Percentiles rank a stretch among this genome's conserved stretches.
These are phyloP conservation scores for Botryosphaeria dothidea DNA, from an alignment of 2,329 filamentous ascomycete species.

Conservation along the genomic window DNA sequence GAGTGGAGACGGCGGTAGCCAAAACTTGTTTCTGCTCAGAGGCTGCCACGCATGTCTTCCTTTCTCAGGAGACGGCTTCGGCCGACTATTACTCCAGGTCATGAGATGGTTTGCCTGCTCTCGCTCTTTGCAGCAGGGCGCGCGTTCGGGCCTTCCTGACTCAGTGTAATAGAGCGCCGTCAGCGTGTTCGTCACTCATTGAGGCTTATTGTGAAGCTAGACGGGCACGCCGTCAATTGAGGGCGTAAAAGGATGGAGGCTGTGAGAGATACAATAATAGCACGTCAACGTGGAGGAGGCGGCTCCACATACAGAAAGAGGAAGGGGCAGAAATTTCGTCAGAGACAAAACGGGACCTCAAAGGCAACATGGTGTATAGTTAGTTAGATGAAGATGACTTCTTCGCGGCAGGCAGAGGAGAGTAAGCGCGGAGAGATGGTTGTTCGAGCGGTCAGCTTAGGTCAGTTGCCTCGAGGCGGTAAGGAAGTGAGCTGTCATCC, in stretches of 20 bases:
- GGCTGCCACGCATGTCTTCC: background rate
- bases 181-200: background rate
- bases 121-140: background rate
- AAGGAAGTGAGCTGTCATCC: background rate
- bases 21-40: constrained; percentile 5
- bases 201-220: background rate
- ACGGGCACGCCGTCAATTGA: background rate
- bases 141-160: constrained; percentile 6
- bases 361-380: background rate
- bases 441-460: background rate
- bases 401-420: no score
- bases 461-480: background rate
- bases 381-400: no score
- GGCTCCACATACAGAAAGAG: background rate
- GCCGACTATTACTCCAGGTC: background rate
- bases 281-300: background rate
- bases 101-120: background rate
- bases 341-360: background rate
- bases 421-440: background rate
- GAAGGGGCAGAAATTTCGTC: background rate
- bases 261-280: background rate
- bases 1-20: background rate
- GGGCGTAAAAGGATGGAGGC: background rate
- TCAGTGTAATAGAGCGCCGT: background rate
- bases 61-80: background rate